Percentiles rank a stretch among this genome's conserved stretches.
Conservation (phyloP, 257 asterid genomes). For the Nicotiana otophora region DNA sequence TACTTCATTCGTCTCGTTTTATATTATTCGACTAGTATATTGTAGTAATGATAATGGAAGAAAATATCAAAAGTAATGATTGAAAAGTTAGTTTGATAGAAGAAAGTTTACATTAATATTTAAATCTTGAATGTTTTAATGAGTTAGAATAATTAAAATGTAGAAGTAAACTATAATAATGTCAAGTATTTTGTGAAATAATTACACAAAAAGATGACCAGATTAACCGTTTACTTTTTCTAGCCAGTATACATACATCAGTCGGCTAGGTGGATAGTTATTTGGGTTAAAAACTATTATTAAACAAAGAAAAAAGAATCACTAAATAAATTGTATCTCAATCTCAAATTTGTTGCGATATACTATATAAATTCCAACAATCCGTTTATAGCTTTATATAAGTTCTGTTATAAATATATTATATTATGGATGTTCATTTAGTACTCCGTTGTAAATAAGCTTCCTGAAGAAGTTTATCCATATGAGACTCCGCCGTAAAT, state of each 20-base stretch:
- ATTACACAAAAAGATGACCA: no score
- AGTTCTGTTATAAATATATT: no score
- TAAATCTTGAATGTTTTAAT: not conserved
- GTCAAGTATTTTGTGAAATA: not conserved
- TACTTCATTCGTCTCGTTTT: not conserved
- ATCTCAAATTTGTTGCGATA: not conserved
- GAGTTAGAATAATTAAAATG: not conserved
- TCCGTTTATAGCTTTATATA: no score
- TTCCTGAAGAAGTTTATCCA: no score
- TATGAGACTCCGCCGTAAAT: no score
- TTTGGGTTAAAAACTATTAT: not conserved
- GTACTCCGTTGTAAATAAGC: no score
- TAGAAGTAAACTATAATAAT: not conserved
- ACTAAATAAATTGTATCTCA: not conserved
- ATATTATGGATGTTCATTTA: no score
- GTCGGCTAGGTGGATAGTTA: no score
- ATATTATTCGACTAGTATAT: not conserved
- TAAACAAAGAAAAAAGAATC: not conserved
- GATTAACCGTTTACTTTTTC: no score
- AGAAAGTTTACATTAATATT: not conserved
- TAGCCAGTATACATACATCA: no score
- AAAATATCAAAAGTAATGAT: not conserved
- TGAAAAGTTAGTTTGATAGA: not conserved
- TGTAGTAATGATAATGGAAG: not conserved
- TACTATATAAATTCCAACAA: not conserved